A percentile compares a stretch with the other conserved stretches of the same genome.
Conservation (phyloP, 2,329 filamentous ascomycete species). For the Parastagonospora avenae region DNA sequence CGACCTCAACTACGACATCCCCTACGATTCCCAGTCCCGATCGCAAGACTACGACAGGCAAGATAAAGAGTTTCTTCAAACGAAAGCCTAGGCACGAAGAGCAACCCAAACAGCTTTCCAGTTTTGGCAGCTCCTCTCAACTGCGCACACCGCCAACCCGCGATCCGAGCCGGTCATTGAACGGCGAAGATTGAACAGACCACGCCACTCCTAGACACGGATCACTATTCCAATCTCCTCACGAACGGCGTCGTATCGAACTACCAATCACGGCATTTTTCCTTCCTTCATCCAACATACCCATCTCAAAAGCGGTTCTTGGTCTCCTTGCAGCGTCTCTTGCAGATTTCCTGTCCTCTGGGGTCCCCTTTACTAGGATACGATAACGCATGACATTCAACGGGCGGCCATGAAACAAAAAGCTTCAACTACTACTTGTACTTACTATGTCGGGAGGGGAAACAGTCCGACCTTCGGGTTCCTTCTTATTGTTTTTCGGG, state of each 20-base stretch:
- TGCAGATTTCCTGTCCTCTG: constrained; percentile 12
- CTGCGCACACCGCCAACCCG: constrained; percentile 41
- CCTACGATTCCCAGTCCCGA: constrained; percentile 31
- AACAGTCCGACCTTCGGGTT: too few species aligned
- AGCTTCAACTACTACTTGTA: constrained; percentile 22
- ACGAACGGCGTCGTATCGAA: constrained; percentile 24
- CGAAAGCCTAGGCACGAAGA: constrained; percentile 38
- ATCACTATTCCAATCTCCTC: constrained; percentile 10
- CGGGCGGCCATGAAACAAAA: constrained; percentile 26
- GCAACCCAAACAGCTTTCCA: constrained; percentile 41
- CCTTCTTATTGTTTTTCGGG: constrained; percentile 10
- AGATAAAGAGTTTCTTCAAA: constrained; percentile 45
- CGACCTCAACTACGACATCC: constrained; percentile 26
- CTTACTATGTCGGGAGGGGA: constrained; percentile 11
- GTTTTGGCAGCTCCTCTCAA: constrained; percentile 43
- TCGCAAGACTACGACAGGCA: constrained; percentile 35
- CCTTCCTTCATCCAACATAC: constrained; percentile 15
- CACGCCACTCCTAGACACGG: constrained; percentile 2
- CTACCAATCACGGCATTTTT: constrained; percentile 21
- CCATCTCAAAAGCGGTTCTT: constrained; percentile 26
- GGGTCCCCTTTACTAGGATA: constrained; percentile 17
- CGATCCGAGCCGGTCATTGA: constrained; percentile 40
- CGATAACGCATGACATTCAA: constrained; percentile 25
- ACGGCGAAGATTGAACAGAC: constrained; percentile 40
- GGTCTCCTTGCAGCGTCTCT: constrained; percentile 10